These are phyloP conservation scores for Tephrocybe rancida DNA, from an alignment of 768 basidiomycete species.

Conservation along the genomic window DNA sequence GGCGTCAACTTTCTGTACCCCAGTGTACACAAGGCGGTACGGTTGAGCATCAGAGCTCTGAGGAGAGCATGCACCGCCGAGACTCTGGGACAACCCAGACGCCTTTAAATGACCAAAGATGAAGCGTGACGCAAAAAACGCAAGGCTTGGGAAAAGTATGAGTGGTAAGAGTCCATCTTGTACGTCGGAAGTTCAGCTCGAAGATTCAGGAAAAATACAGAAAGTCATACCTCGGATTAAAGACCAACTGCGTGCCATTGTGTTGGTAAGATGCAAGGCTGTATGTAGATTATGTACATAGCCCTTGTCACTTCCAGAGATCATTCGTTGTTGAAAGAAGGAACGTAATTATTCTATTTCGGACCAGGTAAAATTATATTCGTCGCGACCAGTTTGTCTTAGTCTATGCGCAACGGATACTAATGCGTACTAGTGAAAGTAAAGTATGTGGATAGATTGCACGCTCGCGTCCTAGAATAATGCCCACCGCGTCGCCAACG, in stretches of 20 bases:
- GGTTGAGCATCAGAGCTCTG: slow-evolving; percentile 20
- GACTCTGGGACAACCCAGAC: slow-evolving; percentile 27
- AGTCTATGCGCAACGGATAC: no score
- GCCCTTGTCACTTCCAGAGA: no score
- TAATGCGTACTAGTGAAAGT: no score
- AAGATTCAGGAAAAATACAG: background rate
- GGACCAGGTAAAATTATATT: no score
- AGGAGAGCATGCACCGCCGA: slow-evolving; percentile 36
- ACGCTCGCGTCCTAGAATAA: no score
- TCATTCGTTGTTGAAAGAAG: no score
- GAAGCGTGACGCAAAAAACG: slow-evolving; percentile 33
- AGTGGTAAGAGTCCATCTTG: slow-evolving; percentile 32
- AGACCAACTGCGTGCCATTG: slow-evolving; percentile 8
- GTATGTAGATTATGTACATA: no score
- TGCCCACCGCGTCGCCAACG: no score
- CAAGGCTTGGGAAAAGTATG: slow-evolving; percentile 40
- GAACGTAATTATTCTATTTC: no score
- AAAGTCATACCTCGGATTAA: slow-evolving; percentile 7
- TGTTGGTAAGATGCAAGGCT: no score
- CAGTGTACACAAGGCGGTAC: slow-evolving; percentile 43
- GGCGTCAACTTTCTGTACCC: slow-evolving; percentile 34
- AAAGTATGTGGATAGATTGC: no score
- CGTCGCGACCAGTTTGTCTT: no score
- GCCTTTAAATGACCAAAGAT: slow-evolving; percentile 34
- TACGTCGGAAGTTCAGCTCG: background rate